phyloP scores from a whole-genome alignment of 345 rosid genomes.

The Gossypium anomalum region DNA sequence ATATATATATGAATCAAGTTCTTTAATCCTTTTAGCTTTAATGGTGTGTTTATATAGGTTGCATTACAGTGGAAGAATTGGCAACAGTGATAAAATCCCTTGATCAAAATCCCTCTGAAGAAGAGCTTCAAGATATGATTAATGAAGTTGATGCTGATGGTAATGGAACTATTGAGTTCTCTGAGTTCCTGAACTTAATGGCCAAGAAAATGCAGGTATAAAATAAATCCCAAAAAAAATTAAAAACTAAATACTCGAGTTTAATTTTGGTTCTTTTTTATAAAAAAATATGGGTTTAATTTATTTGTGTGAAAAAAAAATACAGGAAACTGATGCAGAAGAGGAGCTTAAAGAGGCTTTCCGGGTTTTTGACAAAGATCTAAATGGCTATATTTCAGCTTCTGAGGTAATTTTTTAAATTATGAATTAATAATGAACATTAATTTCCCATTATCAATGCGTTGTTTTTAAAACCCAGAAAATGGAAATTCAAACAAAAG shows the following conservation, averaged over 20 bases:
- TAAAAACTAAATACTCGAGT: background rate
- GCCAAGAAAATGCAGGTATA: constrained; percentile 62
- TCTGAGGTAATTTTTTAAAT: constrained; percentile 47
- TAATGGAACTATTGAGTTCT: constrained; percentile 65
- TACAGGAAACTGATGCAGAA: constrained; percentile 65
- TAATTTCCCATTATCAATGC: too few relatives aligned
- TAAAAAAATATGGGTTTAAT: background rate
- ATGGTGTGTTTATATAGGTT: constrained; percentile 30
- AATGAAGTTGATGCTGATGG: constrained; percentile 65
- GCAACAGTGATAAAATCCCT: constrained; percentile 68
- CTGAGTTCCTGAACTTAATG: constrained; percentile 70
- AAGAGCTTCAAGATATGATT: constrained; percentile 77
- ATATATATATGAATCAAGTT: background rate
- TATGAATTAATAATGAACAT: too few relatives aligned
- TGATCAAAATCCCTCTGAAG: constrained; percentile 70
- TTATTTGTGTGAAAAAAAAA: background rate
- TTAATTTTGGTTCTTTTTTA: background rate
- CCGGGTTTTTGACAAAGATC: constrained; percentile 85
- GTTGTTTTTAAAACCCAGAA: too few relatives aligned
- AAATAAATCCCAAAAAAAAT: background rate
- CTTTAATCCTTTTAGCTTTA: background rate
- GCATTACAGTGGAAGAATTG: constrained; percentile 73
- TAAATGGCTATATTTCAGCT: constrained; percentile 81
- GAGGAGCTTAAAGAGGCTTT: constrained; percentile 86
- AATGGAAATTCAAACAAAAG: too few relatives aligned